These are phyloP conservation scores for Tylopilus vinaceipallidus DNA, from an alignment of 768 basidiomycete genomes.

Conservation along the genomic window DNA sequence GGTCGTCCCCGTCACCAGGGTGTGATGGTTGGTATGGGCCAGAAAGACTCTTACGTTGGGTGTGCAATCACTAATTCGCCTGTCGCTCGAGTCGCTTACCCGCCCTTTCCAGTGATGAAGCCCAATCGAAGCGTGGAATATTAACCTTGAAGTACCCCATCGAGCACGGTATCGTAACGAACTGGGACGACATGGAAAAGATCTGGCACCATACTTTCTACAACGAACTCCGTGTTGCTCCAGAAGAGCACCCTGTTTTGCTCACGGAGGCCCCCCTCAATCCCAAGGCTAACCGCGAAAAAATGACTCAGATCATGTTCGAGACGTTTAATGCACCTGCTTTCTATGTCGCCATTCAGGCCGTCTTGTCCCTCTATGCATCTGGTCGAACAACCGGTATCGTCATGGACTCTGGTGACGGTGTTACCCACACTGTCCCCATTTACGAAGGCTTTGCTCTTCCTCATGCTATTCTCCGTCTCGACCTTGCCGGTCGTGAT, in stretches of 20 bases:
- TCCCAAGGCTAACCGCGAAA: conserved; percentile 71
- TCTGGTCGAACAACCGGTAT: conserved; percentile 95
- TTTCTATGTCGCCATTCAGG: conserved; percentile 74
- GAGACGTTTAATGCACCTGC: conserved; percentile 76
- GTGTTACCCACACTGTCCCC: conserved; percentile 94
- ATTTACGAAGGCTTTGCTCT: conserved; percentile 95
- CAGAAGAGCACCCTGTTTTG: conserved; percentile 72
- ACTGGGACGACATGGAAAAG: conserved; percentile 99
- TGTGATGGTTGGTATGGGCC: conserved; percentile 97
- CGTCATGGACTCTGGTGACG: conserved; percentile 94
- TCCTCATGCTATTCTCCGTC: conserved; percentile 89
- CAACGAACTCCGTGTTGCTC: conserved; percentile 76
- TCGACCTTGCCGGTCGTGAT: conserved; percentile 92
- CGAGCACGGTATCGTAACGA: conserved; percentile 92
- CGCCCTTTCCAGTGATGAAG: conserved; percentile 65
- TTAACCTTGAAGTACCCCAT: conserved; percentile 91
- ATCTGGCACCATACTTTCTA: conserved; percentile 98
- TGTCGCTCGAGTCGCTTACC: conserved; percentile 16
- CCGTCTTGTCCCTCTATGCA: conserved; percentile 79
- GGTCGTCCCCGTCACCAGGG: conserved; percentile 93
- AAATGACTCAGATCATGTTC: conserved; percentile 81
- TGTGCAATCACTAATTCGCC: conserved; percentile 29
- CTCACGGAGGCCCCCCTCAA: conserved; percentile 73
- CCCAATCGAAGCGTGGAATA: conserved; percentile 94
- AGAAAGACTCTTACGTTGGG: conserved; percentile 97